These are phyloP conservation scores for Pythium apleroticum DNA, from an alignment of 352 stramenopile species.

Conservation along the genomic window DNA sequence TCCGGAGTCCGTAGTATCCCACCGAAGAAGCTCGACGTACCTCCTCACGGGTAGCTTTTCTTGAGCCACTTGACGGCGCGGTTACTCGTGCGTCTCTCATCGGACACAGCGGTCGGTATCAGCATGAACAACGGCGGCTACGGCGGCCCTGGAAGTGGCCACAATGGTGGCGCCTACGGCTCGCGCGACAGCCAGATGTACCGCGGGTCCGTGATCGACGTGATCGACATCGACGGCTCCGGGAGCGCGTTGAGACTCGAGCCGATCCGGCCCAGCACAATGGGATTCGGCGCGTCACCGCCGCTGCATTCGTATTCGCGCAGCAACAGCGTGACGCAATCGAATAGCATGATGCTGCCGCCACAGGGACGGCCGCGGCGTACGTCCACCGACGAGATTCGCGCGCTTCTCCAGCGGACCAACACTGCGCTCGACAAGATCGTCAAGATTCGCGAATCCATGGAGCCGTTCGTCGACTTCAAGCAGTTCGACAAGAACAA, in stretches of 20 bases:
- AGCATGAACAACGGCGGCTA: not conserved
- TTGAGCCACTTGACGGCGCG: not conserved
- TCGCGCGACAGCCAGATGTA: slow-evolving; percentile 11
- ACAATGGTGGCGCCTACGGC: not conserved
- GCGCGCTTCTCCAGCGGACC: slow-evolving; percentile 64
- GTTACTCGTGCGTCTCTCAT: not conserved
- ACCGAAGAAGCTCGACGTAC: not conserved
- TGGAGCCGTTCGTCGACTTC: slow-evolving; percentile 82
- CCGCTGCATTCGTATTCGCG: slow-evolving; percentile 15
- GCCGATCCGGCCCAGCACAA: slow-evolving; percentile 26
- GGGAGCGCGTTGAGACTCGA: slow-evolving; percentile 26
- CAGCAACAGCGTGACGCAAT: slow-evolving; percentile 5
- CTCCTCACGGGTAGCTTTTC: not conserved
- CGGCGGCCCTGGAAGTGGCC: not conserved
- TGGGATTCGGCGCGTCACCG: slow-evolving; percentile 16
- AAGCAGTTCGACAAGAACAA: slow-evolving; percentile 64
- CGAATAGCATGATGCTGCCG: not conserved
- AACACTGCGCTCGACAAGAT: slow-evolving; percentile 77
- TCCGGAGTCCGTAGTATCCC: not conserved
- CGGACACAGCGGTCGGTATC: not conserved
- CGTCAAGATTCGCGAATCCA: slow-evolving; percentile 80
- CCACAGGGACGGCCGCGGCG: slow-evolving; percentile 24
- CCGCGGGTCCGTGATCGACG: slow-evolving; percentile 12
- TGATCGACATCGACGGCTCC: slow-evolving; percentile 26
- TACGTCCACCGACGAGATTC: slow-evolving; percentile 73